Evolutionary conservation across 2,329 filamentous ascomycete species (phyloP).

Genomic region (Pezizomycotina sp.): DNA sequence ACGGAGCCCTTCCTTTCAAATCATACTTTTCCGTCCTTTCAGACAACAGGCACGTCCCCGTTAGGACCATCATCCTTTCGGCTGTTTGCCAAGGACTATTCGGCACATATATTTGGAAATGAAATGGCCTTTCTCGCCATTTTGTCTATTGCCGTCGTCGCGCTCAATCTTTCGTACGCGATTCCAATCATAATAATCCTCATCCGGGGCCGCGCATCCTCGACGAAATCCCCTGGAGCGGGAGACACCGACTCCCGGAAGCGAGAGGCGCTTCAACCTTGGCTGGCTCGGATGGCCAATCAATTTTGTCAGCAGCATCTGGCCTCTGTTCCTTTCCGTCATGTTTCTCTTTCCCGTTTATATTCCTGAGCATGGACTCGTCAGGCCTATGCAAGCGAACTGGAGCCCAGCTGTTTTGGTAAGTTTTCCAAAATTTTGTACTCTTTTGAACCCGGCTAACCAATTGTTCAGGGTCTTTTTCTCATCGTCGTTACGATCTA

Average conservation of each 20-base stretch:
- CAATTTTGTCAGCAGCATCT: slow-evolving; percentile 14
- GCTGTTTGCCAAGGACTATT: slow-evolving; percentile 10
- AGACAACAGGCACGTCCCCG: slow-evolving; percentile 9
- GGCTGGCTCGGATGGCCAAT: slow-evolving; percentile 15
- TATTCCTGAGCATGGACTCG: slow-evolving; percentile 11
- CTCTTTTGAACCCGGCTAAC: too few relatives aligned
- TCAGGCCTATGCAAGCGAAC: slow-evolving; percentile 15
- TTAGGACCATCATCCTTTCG: slow-evolving; percentile 15
- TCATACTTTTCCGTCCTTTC: slow-evolving; percentile 14
- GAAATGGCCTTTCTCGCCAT: slow-evolving; percentile 19
- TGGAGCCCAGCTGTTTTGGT: slow-evolving; percentile 16
- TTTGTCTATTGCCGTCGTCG: slow-evolving; percentile 15
- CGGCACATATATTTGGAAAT: slow-evolving; percentile 17
- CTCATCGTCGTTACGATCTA: slow-evolving; percentile 15
- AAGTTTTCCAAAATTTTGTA: too few relatives aligned
- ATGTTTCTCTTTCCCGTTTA: slow-evolving; percentile 17
- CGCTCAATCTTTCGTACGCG: slow-evolving; percentile 17
- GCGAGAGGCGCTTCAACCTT: slow-evolving; percentile 15
- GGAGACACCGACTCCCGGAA: slow-evolving; percentile 6
- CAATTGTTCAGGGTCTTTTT: too few relatives aligned
- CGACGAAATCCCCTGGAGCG: slow-evolving; percentile 11
- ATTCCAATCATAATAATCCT: slow-evolving; percentile 15
- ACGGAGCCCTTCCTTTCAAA: slow-evolving; percentile 12
- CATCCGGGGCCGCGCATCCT: slow-evolving; percentile 12
- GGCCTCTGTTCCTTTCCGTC: slow-evolving; percentile 13